A percentile compares a stretch with the other conserved stretches of the same genome.
These are phyloP conservation scores for Penicillium italicum DNA, from an alignment of 2,329 filamentous ascomycete genomes.

Conservation along the genomic window DNA sequence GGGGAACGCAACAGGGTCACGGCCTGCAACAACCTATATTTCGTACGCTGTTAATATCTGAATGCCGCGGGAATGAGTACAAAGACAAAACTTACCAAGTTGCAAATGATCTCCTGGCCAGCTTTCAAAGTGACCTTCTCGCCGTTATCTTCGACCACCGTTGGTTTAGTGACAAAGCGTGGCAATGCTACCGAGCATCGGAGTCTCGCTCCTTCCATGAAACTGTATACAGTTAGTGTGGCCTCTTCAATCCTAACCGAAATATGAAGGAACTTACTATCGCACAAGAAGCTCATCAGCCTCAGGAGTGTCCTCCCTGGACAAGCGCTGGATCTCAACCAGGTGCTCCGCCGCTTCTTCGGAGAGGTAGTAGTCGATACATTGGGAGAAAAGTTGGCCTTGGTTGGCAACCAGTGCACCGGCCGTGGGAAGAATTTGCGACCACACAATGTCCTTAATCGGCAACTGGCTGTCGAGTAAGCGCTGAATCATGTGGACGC, in stretches of 20 bases:
- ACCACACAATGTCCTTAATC: constrained; percentile 53
- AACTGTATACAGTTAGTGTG: constrained; percentile 26
- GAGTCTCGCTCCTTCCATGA: constrained; percentile 42
- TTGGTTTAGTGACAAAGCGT: constrained; percentile 33
- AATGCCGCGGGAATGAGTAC: not conserved
- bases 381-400: constrained; percentile 56
- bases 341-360: constrained; percentile 49
- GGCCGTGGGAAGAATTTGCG: constrained; percentile 56
- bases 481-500: constrained; percentile 54
- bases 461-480: constrained; percentile 48
- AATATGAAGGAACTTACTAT: constrained; percentile 40
- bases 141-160: constrained; percentile 35
- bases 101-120: constrained; percentile 36
- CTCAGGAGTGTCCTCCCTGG: constrained; percentile 43
- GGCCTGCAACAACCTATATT: constrained; percentile 34
- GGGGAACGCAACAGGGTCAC: constrained; percentile 37
- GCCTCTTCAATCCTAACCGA: not conserved
- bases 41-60: not conserved
- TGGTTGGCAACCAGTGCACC: constrained; percentile 57
- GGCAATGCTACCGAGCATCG: constrained; percentile 38
- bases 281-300: constrained; percentile 50
- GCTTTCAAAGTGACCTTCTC: constrained; percentile 33
- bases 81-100: constrained; percentile 31
- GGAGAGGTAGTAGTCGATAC: constrained; percentile 55
- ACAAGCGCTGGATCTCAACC: constrained; percentile 48